Evolutionary conservation across 2,329 filamentous ascomycete genomes (phyloP), one percentile per base, ranked within the genome.

Genomic region (Epichloe hybrida): DNA sequence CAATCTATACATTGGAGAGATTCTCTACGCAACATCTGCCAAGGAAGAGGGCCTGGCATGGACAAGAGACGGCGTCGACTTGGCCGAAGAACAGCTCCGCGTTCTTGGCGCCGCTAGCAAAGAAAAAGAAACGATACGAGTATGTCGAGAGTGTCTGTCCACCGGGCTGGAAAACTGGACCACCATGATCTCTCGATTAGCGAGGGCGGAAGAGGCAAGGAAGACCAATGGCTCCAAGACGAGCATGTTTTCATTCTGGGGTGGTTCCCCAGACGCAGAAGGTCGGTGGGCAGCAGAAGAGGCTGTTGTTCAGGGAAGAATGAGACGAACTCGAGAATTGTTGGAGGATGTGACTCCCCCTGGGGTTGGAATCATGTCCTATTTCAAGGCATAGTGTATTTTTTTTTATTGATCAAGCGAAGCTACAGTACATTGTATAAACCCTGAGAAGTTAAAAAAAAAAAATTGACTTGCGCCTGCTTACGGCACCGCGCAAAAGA

Each of bases 1-100:
- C 13, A 89, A 88, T 73, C 77, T 89, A 23, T 93, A 95, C 66
- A 91, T 97, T 55, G 91, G 91, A 52, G 91, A 97, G 69, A 95
- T 97, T 48, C 76, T 97, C 35, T 96, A 86, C 65, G 79, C 87
- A 0, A 78, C 78, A 4, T 58, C 62, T 1, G 68, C 66, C 17
- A 71, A 72, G 48, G 81, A 87, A 46, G 83, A 85, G 54, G 91
- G 89, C 0, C 73, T 96, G 2, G 81, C 82, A 5, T 97, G 91
- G 91, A 95, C 91, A 1, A 80, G 88, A 50, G 88, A 95, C 55
- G 89, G 85, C 27, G 88, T 95, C 35, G 84, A 90, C 57, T 70
- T 86, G 1, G 85, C 89, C 3, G 89, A 90, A 66, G 75, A 82
- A 54, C 81, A 81, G 59, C 73, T 81, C 41, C 77, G 74, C 57